phyloP scores from a whole-genome alignment of 805 yeast species.

The Scheffersomyces amazonensis region DNA sequence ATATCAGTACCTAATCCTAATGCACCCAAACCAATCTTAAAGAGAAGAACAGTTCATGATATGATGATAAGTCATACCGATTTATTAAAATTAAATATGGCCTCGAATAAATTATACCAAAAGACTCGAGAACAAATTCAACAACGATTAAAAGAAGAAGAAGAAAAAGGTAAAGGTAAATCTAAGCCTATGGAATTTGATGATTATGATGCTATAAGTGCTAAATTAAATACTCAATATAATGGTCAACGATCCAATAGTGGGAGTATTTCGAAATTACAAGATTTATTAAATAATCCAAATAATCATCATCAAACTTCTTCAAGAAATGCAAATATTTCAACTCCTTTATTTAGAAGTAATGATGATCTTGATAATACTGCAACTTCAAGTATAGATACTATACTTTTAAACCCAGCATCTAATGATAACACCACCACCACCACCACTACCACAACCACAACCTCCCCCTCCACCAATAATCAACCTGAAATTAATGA shows the following conservation, averaged over 20 bases:
- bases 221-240: slow-evolving; percentile 41
- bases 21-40: slow-evolving; percentile 76
- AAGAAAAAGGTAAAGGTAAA: slow-evolving; percentile 1
- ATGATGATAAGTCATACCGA: slow-evolving; percentile 65
- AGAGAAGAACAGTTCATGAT: slow-evolving; percentile 82
- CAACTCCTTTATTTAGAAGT: background rate
- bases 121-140: slow-evolving; percentile 26
- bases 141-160: slow-evolving; percentile 7
- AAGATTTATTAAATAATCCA: slow-evolving; percentile 8
- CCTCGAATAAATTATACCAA: slow-evolving; percentile 32
- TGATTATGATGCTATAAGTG: slow-evolving; percentile 43
- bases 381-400: background rate
- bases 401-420: background rate
- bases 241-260: slow-evolving; percentile 15
- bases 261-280: slow-evolving; percentile 18
- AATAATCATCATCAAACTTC: background rate
- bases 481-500: no score
- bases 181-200: slow-evolving; percentile 36
- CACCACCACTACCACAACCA: no score
- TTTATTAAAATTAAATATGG: slow-evolving; percentile 38
- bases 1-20: slow-evolving; percentile 33
- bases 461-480: no score
- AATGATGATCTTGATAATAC: background rate
- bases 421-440: no score
- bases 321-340: background rate